phyloP scores from a whole-genome alignment of 1,139 yeast species.

The Yamadazyma blattariae region DNA sequence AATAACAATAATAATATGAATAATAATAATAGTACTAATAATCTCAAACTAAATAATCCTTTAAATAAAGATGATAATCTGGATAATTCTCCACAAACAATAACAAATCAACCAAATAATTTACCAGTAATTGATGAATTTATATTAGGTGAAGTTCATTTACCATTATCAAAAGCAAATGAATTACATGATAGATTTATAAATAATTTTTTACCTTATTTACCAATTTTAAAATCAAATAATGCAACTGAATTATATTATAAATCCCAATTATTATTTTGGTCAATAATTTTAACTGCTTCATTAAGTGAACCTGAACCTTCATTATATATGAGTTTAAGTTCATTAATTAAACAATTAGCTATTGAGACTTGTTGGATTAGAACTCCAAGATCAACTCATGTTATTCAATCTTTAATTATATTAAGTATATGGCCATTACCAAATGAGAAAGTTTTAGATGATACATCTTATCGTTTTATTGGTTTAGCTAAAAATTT shows the following conservation, averaged over 20 bases:
- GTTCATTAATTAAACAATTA: slow-evolving; percentile 76
- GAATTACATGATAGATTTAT: slow-evolving; percentile 71
- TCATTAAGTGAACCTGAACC: slow-evolving; percentile 88
- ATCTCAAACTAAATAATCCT: slow-evolving; percentile 4
- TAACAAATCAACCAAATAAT: slow-evolving; percentile 1
- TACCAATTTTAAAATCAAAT: slow-evolving; percentile 74
- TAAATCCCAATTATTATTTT: slow-evolving; percentile 80
- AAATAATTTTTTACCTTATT: slow-evolving; percentile 64
- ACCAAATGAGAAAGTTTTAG: slow-evolving; percentile 89
- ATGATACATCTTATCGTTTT: slow-evolving; percentile 87
- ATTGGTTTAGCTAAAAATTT: slow-evolving; percentile 82
- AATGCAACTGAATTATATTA: slow-evolving; percentile 77
- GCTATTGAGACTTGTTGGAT: slow-evolving; percentile 95
- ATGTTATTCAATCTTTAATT: slow-evolving; percentile 83
- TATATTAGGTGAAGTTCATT: slow-evolving; percentile 68
- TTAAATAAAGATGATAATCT: slow-evolving; percentile 10
- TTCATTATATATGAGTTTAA: slow-evolving; percentile 68
- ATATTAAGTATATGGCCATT: slow-evolving; percentile 88
- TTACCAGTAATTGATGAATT: slow-evolving; percentile 45
- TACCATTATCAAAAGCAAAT: slow-evolving; percentile 65
- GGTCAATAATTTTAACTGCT: slow-evolving; percentile 89
- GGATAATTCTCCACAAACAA: slow-evolving; percentile 22
- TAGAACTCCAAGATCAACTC: slow-evolving; percentile 89
- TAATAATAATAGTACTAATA: slow-evolving; percentile 5
- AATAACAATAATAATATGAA: slow-evolving; percentile 4